Evolutionary conservation across 345 rosid genomes (phyloP), one percentile per base, ranked within the genome.

Genomic region (Xanthoceras sorbifolium): DNA sequence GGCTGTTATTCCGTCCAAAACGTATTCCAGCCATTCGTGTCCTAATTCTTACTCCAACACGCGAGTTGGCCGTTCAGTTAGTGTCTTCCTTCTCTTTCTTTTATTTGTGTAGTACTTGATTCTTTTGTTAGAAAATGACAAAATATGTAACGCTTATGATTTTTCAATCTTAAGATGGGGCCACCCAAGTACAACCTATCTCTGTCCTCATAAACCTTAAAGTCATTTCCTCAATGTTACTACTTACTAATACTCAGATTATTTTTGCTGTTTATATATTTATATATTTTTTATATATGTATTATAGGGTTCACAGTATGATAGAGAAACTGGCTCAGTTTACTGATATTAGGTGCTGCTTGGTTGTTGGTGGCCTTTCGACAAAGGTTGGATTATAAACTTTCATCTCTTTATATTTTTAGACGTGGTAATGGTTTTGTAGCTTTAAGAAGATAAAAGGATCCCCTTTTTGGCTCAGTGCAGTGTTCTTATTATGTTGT

Each of bases 61-160:
- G 98, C 75, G 98, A 96, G 84, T 84, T 96, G 82, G 99, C 99
- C 0, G 91, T 87, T 74, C 99, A 96, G 99, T 96, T 83, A 87
- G 97, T 87, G 63, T 29, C 66, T 44, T 64, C 38, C 50, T 52
- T 50, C 31, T 10, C 17, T 29, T 71, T 25, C 14, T 52, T 70
- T 68, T 40, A 12, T 32, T 42, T 69, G 5, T 11, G 26, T 63
- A 23, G 3, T n/a, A n/a, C 11, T 75, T 64, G 64, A 42, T 52
- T 2, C 6, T 18, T 57, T 52, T 28, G 11, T 52, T 52, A 5
- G 18, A 31, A n/a, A 70, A 29, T 0, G 29, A n/a, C 18, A 36
- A 18, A 66, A 66, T n/a, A 15, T 31, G n/a, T 32, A 64, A 31
- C 2, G 8, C 14, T 36, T 10, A 9, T n/a, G 48, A 18, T 23